These are phyloP conservation scores for Colletotrichum orchidophilum DNA, from an alignment of 2,329 filamentous ascomycete genomes.

Conservation along the genomic window DNA sequence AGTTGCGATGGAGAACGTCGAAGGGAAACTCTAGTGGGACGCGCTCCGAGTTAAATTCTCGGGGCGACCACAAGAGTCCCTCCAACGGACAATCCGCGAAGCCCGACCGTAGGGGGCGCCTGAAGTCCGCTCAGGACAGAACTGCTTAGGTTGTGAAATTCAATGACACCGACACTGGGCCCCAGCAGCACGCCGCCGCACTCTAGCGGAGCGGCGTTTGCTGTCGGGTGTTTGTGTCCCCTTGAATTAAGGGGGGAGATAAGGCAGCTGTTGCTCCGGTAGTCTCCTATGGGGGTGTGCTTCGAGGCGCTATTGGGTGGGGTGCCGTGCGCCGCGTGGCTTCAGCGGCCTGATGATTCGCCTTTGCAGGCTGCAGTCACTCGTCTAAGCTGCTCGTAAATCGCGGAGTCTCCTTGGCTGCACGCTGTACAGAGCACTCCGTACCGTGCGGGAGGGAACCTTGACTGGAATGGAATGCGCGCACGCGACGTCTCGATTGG, in stretches of 20 bases:
- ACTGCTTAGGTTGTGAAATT: not conserved
- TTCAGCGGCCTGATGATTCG: conserved; percentile 5
- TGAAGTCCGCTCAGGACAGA: conserved; percentile 2
- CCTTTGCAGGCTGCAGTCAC: not conserved
- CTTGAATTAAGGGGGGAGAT: conserved; percentile 28
- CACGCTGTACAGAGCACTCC: not conserved
- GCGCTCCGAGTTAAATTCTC: conserved; percentile 32
- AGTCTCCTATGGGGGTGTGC: not conserved
- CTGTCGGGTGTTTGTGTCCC: not conserved
- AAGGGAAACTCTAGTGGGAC: conserved; percentile 25
- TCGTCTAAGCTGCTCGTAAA: not conserved
- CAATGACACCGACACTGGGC: conserved; percentile 20
- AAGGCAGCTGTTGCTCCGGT: not conserved
- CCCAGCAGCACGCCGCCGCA: not conserved
- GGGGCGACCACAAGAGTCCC: conserved; percentile 30
- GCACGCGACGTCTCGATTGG: conserved; percentile 14
- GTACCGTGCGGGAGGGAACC: not conserved
- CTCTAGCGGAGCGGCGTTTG: not conserved
- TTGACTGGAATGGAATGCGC: conserved; percentile 6
- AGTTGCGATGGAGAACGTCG: not conserved
- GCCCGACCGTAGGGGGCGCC: conserved; percentile 21
- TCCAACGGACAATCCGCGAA: conserved; percentile 28
- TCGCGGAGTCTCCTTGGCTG: not conserved
- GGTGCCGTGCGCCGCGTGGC: conserved; percentile 21
- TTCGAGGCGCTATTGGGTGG: not conserved